Conservation (phyloP, 2,329 filamentous ascomycete genomes). For the Ascochyta viciae-villosae region DNA sequence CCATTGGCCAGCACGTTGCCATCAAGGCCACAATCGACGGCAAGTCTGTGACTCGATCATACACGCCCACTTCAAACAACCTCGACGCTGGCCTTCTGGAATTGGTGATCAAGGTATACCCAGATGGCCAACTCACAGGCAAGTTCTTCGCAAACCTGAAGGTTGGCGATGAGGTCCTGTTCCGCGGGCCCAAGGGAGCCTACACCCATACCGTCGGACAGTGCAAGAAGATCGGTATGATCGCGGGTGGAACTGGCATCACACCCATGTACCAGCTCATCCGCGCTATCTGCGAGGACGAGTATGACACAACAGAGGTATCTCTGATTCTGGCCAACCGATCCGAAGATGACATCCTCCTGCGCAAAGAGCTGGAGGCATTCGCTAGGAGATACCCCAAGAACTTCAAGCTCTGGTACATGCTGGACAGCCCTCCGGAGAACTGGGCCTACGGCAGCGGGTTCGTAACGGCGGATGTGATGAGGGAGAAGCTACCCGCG, state of each 20-base stretch:
- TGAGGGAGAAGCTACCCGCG: slow-evolving; percentile 58
- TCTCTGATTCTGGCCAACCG: slow-evolving; percentile 67
- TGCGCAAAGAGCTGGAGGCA: slow-evolving; percentile 62
- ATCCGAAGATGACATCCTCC: slow-evolving; percentile 65
- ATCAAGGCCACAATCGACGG: slow-evolving; percentile 71
- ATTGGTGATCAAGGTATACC: slow-evolving; percentile 61
- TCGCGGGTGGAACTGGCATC: slow-evolving; percentile 62
- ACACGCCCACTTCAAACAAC: slow-evolving; percentile 55
- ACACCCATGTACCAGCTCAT: slow-evolving; percentile 69
- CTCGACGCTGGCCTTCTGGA: slow-evolving; percentile 65
- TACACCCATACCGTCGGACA: slow-evolving; percentile 56
- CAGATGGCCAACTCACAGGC: slow-evolving; percentile 58
- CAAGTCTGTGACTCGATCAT: slow-evolving; percentile 35
- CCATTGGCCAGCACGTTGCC: slow-evolving; percentile 46
- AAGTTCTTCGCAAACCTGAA: slow-evolving; percentile 57
- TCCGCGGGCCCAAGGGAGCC: slow-evolving; percentile 64
- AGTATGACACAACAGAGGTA: slow-evolving; percentile 63
- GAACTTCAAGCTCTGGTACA: slow-evolving; percentile 61
- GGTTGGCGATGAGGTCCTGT: slow-evolving; percentile 58
- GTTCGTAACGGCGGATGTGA: slow-evolving; percentile 54
- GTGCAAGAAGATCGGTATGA: slow-evolving; percentile 60
- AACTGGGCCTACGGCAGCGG: slow-evolving; percentile 20
- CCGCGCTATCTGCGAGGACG: slow-evolving; percentile 68
- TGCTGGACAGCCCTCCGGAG: slow-evolving; percentile 51
- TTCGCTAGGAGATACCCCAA: slow-evolving; percentile 62